Evolutionary conservation across 179 eudicot species (phyloP).

Genomic region (Beta macrorhiza): DNA sequence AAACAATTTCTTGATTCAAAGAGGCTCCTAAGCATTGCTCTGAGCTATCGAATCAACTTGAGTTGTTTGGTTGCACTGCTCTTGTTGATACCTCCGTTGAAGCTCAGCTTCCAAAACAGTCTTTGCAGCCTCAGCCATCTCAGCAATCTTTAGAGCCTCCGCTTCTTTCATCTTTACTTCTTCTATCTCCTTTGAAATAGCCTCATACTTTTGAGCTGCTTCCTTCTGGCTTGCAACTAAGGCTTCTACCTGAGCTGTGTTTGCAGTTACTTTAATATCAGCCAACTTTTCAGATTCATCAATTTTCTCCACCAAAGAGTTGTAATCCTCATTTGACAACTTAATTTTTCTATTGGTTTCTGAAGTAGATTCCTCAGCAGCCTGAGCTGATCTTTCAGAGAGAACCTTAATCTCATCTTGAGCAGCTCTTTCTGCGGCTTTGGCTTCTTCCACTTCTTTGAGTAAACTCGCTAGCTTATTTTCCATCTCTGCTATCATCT

Average conservation of each 20-base stretch:
- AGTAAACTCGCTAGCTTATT: slow-evolving; percentile 39
- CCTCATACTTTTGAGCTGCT: slow-evolving; percentile 51
- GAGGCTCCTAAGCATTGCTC: neutral
- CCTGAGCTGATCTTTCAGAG: slow-evolving; percentile 23
- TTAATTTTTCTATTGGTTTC: slow-evolving; percentile 40
- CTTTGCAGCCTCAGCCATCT: slow-evolving; percentile 67
- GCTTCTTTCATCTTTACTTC: slow-evolving; percentile 57
- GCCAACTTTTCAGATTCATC: slow-evolving; percentile 46
- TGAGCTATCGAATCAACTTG: slow-evolving; percentile 1
- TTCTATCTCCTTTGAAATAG: slow-evolving; percentile 56
- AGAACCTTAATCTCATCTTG: slow-evolving; percentile 41
- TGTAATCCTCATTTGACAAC: slow-evolving; percentile 50
- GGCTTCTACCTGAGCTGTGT: slow-evolving; percentile 62
- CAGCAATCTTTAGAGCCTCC: slow-evolving; percentile 70
- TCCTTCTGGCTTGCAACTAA: slow-evolving; percentile 55
- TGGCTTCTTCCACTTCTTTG: slow-evolving; percentile 61
- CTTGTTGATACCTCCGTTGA: slow-evolving; percentile 42
- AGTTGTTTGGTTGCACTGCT: slow-evolving; percentile 16
- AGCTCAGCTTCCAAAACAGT: slow-evolving; percentile 61
- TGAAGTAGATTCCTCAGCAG: slow-evolving; percentile 23
- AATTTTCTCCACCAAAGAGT: slow-evolving; percentile 44
- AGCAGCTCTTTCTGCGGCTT: slow-evolving; percentile 50
- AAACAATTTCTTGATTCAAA: neutral
- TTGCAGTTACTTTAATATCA: slow-evolving; percentile 54
- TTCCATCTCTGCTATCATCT: slow-evolving; percentile 39